phyloP scores from a whole-genome alignment of 345 rosid species.

The Anacardium occidentale region DNA sequence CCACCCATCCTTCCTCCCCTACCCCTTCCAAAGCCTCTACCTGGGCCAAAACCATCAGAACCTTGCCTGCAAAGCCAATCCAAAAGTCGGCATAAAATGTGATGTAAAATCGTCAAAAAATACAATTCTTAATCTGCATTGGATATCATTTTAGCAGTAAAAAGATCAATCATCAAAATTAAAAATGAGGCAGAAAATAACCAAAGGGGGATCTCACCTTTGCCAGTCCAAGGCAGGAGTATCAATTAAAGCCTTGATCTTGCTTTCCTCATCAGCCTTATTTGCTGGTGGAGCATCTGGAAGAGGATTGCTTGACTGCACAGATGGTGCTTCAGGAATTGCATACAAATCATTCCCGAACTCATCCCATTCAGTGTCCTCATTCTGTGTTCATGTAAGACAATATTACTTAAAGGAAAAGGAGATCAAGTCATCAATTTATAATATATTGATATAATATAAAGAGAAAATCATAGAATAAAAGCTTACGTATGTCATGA shows the following conservation, averaged over 20 bases:
- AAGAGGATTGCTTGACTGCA: conserved; percentile 48
- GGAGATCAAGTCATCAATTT: not conserved
- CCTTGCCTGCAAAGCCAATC: conserved; percentile 63
- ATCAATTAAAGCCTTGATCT: conserved; percentile 84
- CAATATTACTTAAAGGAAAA: not conserved
- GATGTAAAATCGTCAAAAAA: not conserved
- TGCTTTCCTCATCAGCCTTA: conserved; percentile 91
- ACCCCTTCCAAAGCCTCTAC: conserved; percentile 96
- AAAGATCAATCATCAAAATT: conserved; percentile 8
- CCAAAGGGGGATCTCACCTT: conserved; percentile 52
- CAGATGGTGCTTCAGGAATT: conserved; percentile 62
- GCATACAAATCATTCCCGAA: conserved; percentile 94
- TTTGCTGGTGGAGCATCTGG: conserved; percentile 58
- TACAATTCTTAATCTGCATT: not conserved
- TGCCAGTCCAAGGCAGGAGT: conserved; percentile 99
- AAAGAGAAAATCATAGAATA: not conserved
- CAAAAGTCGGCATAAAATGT: not conserved
- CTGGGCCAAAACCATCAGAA: conserved; percentile 76
- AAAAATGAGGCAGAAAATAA: conserved; percentile 7
- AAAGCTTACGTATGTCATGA: conserved; percentile 60
- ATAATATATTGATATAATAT: not conserved
- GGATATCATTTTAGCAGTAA: not conserved
- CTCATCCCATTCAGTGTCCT: conserved; percentile 89
- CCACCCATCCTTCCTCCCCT: conserved; percentile 88
- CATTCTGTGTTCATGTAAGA: conserved; percentile 45